A percentile compares a stretch with the other conserved stretches of the same genome.
These are phyloP conservation scores for Tetrapyrgos nigripes DNA, from an alignment of 1,284 basidiomycete species.

Conservation along the genomic window DNA sequence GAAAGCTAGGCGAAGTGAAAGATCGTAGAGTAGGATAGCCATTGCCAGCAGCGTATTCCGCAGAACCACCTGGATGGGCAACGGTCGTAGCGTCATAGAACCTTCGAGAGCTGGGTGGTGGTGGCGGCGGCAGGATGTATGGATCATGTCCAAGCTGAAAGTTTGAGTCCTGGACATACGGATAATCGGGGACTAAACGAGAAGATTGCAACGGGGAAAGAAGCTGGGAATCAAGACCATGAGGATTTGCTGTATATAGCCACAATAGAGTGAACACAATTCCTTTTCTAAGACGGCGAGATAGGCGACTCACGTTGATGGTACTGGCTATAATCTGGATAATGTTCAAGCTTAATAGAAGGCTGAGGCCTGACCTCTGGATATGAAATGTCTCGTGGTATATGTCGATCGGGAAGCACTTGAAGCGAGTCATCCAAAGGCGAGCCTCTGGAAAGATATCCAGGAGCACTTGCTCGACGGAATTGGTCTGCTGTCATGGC, in stretches of 20 bases:
- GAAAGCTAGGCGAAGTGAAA: not conserved
- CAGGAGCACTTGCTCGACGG: not conserved
- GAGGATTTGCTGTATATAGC: not conserved
- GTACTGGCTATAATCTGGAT: constrained; percentile 6
- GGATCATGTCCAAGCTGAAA: not conserved
- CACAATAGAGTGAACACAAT: not conserved
- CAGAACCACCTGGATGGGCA: too few species aligned
- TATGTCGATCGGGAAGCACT: not conserved
- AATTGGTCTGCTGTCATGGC: not conserved
- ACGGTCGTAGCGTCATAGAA: too few species aligned
- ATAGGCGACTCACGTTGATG: constrained; percentile 8
- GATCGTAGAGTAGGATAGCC: constrained; percentile 3
- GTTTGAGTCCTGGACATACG: not conserved
- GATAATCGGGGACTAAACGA: not conserved
- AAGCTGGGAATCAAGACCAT: constrained; percentile 5
- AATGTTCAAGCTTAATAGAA: constrained; percentile 1
- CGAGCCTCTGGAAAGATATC: not conserved
- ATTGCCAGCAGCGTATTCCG: constrained; percentile 2
- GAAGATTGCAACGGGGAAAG: constrained; percentile 1
- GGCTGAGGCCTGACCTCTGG: too few species aligned
- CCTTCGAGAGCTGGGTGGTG: not conserved
- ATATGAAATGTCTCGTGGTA: too few species aligned
- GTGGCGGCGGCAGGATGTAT: constrained; percentile 3
- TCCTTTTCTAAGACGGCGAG: not conserved
- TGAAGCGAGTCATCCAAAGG: not conserved